These are phyloP conservation scores for barley (Hordeum vulgare) DNA, from an alignment of 176 grass and related monocot species.

Conservation along the genomic window DNA sequence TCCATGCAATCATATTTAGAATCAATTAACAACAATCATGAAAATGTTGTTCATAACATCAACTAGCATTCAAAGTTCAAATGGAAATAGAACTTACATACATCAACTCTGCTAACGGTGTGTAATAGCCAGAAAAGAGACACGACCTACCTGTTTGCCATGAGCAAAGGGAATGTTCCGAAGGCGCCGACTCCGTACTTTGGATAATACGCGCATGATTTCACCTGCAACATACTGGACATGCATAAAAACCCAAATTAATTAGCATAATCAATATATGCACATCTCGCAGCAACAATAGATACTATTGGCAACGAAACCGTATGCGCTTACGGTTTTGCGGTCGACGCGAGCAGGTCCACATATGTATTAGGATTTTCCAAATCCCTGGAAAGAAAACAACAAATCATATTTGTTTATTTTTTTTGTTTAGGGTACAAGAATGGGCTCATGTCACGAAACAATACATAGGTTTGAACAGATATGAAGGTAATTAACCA, in stretches of 20 bases:
- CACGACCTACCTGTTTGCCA: slow-evolving; percentile 33
- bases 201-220: slow-evolving; percentile 41
- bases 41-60: not conserved
- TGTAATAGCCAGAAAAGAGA: not conserved
- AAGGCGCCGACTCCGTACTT: slow-evolving; percentile 48
- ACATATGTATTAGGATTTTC: slow-evolving; percentile 61
- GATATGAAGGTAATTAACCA: not conserved
- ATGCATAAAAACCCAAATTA: not conserved
- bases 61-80: not conserved
- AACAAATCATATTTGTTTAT: not conserved
- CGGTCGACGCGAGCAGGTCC: slow-evolving; percentile 41
- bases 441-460: not conserved
- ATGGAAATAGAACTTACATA: not conserved
- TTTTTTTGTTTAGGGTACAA: not conserved
- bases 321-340: slow-evolving; percentile 34
- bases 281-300: not conserved
- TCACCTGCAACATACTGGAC: slow-evolving; percentile 39
- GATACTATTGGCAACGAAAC: not conserved
- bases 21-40: not conserved
- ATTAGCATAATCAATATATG: not conserved
- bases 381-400: slow-evolving; percentile 29
- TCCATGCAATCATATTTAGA: too few species aligned
- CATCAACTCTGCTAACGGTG: not conserved
- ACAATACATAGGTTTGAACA: not conserved
- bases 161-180: slow-evolving; percentile 51